A percentile compares a stretch with the other conserved stretches of the same genome.
These are phyloP conservation scores for Phytophthora pistaciae DNA, from an alignment of 352 stramenopile genomes.

Conservation along the genomic window DNA sequence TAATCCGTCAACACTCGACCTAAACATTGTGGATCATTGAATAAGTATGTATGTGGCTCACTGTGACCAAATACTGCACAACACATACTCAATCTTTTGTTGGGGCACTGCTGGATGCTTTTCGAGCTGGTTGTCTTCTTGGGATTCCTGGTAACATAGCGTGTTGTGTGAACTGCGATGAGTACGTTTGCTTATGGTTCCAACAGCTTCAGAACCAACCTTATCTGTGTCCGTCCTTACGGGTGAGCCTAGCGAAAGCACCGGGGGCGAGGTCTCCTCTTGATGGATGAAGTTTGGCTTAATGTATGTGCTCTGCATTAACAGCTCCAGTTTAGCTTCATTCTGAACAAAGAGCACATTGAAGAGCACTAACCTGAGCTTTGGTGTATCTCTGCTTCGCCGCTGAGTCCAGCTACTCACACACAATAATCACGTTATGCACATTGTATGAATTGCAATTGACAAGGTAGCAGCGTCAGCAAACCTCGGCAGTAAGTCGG, in stretches of 20 bases:
- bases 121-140: neutral
- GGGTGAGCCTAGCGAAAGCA: neutral
- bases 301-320: constrained; percentile 32
- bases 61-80: neutral
- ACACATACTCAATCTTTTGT: constrained; percentile 11
- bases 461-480: neutral
- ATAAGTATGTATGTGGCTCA: neutral
- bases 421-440: neutral
- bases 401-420: constrained; percentile 23
- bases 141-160: neutral
- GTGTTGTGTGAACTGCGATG: neutral
- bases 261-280: constrained; percentile 6
- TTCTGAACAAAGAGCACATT: neutral
- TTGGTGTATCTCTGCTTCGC: constrained; percentile 16
- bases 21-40: neutral
- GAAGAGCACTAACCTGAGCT: constrained; percentile 19
- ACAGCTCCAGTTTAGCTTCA: neutral
- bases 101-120: neutral
- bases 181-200: neutral
- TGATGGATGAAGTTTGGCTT: constrained; percentile 50
- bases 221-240: neutral
- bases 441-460: neutral
- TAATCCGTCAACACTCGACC: constrained; percentile 17
- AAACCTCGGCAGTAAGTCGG: constrained; percentile 48
- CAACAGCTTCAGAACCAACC: neutral